Evolutionary conservation across 495 filamentous ascomycete genomes (phyloP).

Genomic region (Pseudevernia furfuracea): DNA sequence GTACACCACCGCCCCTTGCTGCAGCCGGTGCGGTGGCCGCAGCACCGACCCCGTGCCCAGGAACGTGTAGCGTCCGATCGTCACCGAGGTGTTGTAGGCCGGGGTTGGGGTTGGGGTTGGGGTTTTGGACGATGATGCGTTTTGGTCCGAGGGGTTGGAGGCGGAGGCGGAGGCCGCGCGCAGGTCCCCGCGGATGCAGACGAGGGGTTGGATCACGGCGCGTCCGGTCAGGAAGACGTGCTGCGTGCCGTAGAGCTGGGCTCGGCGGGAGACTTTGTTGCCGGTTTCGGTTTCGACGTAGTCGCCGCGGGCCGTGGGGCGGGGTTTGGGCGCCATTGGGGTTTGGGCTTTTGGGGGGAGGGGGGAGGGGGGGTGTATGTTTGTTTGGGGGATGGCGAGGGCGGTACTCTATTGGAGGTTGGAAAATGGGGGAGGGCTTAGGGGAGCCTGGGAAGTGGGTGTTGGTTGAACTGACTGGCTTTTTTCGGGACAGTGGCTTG

Average conservation of each 20-base stretch:
- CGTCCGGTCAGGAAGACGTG: slow-evolving; percentile 97
- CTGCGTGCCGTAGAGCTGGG: slow-evolving; percentile 83
- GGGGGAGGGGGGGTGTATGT: neutral
- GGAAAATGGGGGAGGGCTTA: no score
- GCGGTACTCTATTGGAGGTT: no score
- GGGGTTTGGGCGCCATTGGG: slow-evolving; percentile 25
- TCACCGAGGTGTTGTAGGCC: slow-evolving; percentile 49
- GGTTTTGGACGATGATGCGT: slow-evolving; percentile 19
- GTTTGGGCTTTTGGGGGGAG: slow-evolving; percentile 3
- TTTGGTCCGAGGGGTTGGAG: slow-evolving; percentile 17
- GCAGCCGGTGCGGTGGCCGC: slow-evolving; percentile 67
- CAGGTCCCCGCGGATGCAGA: slow-evolving; percentile 84
- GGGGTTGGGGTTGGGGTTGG: slow-evolving; percentile 21
- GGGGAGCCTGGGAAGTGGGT: no score
- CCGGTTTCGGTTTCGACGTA: slow-evolving; percentile 68
- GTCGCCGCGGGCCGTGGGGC: slow-evolving; percentile 24
- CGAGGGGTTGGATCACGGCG: slow-evolving; percentile 86
- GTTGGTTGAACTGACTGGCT: no score
- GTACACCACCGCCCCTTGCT: slow-evolving; percentile 51
- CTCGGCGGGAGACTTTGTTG: slow-evolving; percentile 93
- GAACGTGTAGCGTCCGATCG: slow-evolving; percentile 82
- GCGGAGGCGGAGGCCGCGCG: slow-evolving; percentile 40
- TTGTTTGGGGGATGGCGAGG: no score
- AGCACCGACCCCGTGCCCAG: slow-evolving; percentile 65
- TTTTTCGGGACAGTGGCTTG: no score